Conservation (phyloP, 148 eudicot genomes). For the Bassia scoparia region DNA sequence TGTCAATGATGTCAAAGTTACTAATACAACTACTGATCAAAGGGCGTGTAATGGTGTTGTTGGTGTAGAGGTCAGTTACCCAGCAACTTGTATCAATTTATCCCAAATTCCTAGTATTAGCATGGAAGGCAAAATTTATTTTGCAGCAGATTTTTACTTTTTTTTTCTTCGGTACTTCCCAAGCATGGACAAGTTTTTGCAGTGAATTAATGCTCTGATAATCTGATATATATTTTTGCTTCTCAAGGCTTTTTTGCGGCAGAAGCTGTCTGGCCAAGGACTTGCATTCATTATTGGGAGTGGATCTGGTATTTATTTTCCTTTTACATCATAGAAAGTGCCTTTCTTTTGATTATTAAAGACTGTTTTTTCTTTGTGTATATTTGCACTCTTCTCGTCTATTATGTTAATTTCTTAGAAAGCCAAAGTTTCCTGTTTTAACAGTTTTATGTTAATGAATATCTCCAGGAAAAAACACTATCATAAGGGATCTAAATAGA, state of each 20-base stretch:
- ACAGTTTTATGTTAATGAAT: no score
- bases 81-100: slow-evolving; percentile 2
- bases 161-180: not conserved
- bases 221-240: slow-evolving; percentile 26
- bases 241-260: slow-evolving; percentile 78
- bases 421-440: no score
- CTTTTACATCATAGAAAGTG: not conserved
- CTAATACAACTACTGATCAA: slow-evolving; percentile 59
- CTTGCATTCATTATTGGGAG: slow-evolving; percentile 91
- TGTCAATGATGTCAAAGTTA: slow-evolving; percentile 83
- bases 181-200: not conserved
- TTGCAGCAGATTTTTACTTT: not conserved
- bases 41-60: slow-evolving; percentile 69
- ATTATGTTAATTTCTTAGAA: not conserved
- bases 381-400: not conserved
- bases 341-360: not conserved
- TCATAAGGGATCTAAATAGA: not conserved
- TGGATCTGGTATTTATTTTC: slow-evolving; percentile 78
- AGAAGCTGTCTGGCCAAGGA: slow-evolving; percentile 91
- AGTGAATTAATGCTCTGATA: slow-evolving; percentile 3
- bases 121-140: slow-evolving; percentile 1
- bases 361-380: not conserved
- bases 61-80: slow-evolving; percentile 66
- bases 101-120: not conserved
- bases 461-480: no score